Evolutionary conservation across 805 yeast genomes (phyloP), one percentile per base, ranked within the genome.

Genomic region (Isabelozyma pseudorhagii): DNA sequence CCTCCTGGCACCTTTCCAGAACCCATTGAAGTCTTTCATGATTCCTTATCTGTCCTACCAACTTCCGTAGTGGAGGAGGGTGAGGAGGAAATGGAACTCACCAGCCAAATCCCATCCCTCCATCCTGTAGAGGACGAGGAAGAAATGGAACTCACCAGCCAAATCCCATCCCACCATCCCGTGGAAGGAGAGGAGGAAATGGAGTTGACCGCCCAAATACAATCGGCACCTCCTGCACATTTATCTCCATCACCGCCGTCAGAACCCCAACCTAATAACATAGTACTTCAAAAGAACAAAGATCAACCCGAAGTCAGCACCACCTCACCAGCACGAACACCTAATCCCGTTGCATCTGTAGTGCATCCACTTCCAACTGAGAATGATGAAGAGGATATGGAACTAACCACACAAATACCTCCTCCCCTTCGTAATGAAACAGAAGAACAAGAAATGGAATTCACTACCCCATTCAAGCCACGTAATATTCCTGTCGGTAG

Each of bases 21-120:
- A 31, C 36, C 3, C 3, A 31, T 13, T 31, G 36, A 31, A 31
- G n/a, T 31, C 36, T 31, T 31, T 13, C 36, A 31, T 8, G 36
- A 31, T 13, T 10, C n/a, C n/a, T 3, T 31, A 4, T 9, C 36
- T 10, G 36, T 31, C 4, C n/a, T 31, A 31, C 36, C 36, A 10
- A 9, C 36, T 10, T 13, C 36, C 10, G 36, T 10, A 13, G 44
- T 43, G 14, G 50, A 44, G 29, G 52, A 45, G 10, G 55, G 54
- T 7, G 60, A 54, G 8, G 69, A 64, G 25, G 58, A 52, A n/a
- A 69, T 69, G 74, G 70, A 66, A 38, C 54, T 66, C 28, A 63
- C 67, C 0, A 64, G 54, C 1, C 66, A 58, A 38, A 36, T 59
- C 6, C 44, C 51, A 5, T 48, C 52, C 40, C 44, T 31, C 38